Evolutionary conservation across 2,329 filamentous ascomycete species (phyloP).

Genomic region (Diaporthe batatas): DNA sequence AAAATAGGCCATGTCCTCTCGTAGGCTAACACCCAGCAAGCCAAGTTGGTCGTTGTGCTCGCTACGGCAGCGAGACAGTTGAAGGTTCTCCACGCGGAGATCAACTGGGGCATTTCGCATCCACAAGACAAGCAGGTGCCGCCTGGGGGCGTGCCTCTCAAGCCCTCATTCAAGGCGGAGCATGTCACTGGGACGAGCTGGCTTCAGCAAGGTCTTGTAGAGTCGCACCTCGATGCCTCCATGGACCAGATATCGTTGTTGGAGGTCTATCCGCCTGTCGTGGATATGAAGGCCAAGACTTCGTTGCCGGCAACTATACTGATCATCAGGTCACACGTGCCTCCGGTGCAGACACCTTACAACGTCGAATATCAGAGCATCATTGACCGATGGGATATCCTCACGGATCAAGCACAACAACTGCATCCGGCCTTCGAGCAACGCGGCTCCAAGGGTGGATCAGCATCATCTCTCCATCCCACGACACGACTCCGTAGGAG

Average conservation of each 20-base stretch:
- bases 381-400: slow-evolving; percentile 85
- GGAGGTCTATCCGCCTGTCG: slow-evolving; percentile 76
- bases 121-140: slow-evolving; percentile 66
- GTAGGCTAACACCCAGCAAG: slow-evolving; percentile 51
- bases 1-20: slow-evolving; percentile 2
- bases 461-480: slow-evolving; percentile 59
- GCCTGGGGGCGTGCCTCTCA: slow-evolving; percentile 61
- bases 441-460: slow-evolving; percentile 70
- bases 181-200: slow-evolving; percentile 71
- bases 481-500: slow-evolving; percentile 69
- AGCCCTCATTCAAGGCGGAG: slow-evolving; percentile 66
- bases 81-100: slow-evolving; percentile 78
- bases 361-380: slow-evolving; percentile 78
- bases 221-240: slow-evolving; percentile 61
- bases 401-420: slow-evolving; percentile 73
- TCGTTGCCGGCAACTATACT: slow-evolving; percentile 74
- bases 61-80: slow-evolving; percentile 80
- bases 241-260: slow-evolving; percentile 79
- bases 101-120: slow-evolving; percentile 78
- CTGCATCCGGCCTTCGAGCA: slow-evolving; percentile 85
- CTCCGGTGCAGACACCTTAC: slow-evolving; percentile 66
- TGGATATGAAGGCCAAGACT: slow-evolving; percentile 70
- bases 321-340: slow-evolving; percentile 76
- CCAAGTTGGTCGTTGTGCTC: slow-evolving; percentile 73
- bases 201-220: slow-evolving; percentile 62